These are phyloP conservation scores for Penicillium coffeae DNA, from an alignment of 495 filamentous ascomycete species.

Conservation along the genomic window DNA sequence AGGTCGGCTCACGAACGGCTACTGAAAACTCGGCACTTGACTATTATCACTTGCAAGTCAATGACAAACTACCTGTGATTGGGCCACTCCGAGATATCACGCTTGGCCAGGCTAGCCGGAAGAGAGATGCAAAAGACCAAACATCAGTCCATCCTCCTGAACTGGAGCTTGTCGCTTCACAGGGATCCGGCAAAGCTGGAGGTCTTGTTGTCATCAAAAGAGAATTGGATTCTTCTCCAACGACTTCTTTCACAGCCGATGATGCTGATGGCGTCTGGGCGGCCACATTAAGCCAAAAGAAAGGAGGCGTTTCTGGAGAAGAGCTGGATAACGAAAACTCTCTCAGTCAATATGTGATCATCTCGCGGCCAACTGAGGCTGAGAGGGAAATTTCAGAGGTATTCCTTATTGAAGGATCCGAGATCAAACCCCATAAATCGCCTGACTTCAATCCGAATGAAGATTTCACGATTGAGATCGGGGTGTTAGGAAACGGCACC, in stretches of 20 bases:
- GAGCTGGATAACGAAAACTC: slow-evolving; percentile 46
- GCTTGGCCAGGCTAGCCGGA: slow-evolving; percentile 46
- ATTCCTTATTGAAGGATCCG: slow-evolving; percentile 23
- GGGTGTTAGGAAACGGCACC: slow-evolving; percentile 66
- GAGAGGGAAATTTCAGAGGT: slow-evolving; percentile 43
- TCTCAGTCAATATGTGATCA: slow-evolving; percentile 34
- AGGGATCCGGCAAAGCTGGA: slow-evolving; percentile 66
- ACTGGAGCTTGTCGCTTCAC: slow-evolving; percentile 67
- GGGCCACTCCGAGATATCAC: slow-evolving; percentile 73
- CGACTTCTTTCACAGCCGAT: slow-evolving; percentile 49
- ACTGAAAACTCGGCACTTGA: slow-evolving; percentile 33
- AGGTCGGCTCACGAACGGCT: slow-evolving; percentile 15
- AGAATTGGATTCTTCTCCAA: slow-evolving; percentile 63
- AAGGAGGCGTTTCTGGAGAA: slow-evolving; percentile 24
- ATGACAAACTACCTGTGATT: slow-evolving; percentile 72
- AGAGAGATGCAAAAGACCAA: background rate
- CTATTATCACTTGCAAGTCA: slow-evolving; percentile 67
- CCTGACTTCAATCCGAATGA: slow-evolving; percentile 86
- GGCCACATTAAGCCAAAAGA: slow-evolving; percentile 17
- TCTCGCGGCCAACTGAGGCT: slow-evolving; percentile 26
- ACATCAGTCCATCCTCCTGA: slow-evolving; percentile 39
- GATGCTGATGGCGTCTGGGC: slow-evolving; percentile 37
- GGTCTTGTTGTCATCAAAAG: slow-evolving; percentile 70
- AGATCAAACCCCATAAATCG: slow-evolving; percentile 33
- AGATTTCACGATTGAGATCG: slow-evolving; percentile 77